phyloP scores from a whole-genome alignment of 495 filamentous ascomycete genomes.

The Chaetomium cochliodes region DNA sequence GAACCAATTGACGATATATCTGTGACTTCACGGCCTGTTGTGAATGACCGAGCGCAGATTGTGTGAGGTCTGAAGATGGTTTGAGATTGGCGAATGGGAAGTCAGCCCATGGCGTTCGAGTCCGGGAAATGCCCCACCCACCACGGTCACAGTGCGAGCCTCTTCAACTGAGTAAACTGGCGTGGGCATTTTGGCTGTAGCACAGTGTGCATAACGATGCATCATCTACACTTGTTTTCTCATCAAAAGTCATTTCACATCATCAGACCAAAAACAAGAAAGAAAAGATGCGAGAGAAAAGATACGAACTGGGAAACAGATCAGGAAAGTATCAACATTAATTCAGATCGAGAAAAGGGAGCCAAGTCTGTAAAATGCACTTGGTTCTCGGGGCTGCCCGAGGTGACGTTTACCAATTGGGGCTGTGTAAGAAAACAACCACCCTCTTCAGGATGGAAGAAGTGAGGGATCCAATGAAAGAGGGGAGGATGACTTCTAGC shows the following conservation, averaged over 20 bases:
- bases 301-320: not conserved
- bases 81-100: constrained; percentile 18
- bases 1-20: not conserved
- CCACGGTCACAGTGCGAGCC: not conserved
- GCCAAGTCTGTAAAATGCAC: not conserved
- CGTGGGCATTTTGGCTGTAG: not conserved
- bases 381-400: not conserved
- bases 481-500: not conserved
- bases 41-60: not conserved
- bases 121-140: not conserved
- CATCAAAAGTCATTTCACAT: not conserved
- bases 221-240: not conserved
- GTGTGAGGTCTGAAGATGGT: constrained; percentile 12
- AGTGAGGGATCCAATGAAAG: constrained; percentile 11
- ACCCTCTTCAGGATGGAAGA: not conserved
- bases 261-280: not conserved
- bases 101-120: not conserved
- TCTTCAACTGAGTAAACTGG: not conserved
- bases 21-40: not conserved
- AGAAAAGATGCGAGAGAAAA: not conserved
- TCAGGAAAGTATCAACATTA: not conserved
- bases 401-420: not conserved
- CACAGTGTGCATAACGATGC: not conserved
- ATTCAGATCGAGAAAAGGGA: not conserved
- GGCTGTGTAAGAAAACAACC: not conserved